Conservation (phyloP, 2,329 filamentous ascomycete genomes). For the Hypomyces rosellus region DNA sequence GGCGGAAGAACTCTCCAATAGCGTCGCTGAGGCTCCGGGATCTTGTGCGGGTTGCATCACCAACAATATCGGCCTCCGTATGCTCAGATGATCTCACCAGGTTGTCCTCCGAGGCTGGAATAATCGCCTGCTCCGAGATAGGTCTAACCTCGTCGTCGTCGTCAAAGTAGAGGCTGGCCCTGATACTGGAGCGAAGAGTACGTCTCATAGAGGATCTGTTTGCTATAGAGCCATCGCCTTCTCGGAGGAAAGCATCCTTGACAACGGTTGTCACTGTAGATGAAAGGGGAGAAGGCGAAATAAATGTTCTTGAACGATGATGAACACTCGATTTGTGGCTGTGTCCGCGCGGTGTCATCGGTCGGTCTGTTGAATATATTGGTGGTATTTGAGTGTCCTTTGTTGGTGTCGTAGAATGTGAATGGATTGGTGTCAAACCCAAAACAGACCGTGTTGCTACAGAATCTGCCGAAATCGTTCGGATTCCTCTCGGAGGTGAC, state of each 20-base stretch:
- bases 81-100: conserved; percentile 10
- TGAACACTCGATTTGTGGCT: conserved; percentile 24
- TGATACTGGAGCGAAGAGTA: conserved; percentile 40
- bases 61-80: conserved; percentile 15
- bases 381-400: conserved; percentile 22
- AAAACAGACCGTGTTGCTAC: conserved; percentile 21
- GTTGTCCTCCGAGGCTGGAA: conserved; percentile 22
- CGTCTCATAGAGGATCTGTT: conserved; percentile 41
- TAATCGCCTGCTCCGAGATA: conserved; percentile 13
- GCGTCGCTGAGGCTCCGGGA: conserved; percentile 38
- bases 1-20: conserved; percentile 33
- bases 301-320: conserved; percentile 40
- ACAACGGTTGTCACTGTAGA: conserved; percentile 54
- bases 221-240: conserved; percentile 33
- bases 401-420: conserved; percentile 27
- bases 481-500: conserved; percentile 28
- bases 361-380: conserved; percentile 19
- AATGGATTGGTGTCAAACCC: conserved; percentile 20
- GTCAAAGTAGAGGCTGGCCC: conserved; percentile 49
- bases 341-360: conserved; percentile 22
- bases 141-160: conserved; percentile 28
- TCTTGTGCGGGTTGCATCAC: conserved; percentile 21
- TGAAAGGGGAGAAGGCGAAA: conserved; percentile 54
- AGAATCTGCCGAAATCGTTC: conserved; percentile 32
- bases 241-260: conserved; percentile 47